phyloP scores from a whole-genome alignment of 1,284 basidiomycete genomes.

The Trichosporon sp. region DNA sequence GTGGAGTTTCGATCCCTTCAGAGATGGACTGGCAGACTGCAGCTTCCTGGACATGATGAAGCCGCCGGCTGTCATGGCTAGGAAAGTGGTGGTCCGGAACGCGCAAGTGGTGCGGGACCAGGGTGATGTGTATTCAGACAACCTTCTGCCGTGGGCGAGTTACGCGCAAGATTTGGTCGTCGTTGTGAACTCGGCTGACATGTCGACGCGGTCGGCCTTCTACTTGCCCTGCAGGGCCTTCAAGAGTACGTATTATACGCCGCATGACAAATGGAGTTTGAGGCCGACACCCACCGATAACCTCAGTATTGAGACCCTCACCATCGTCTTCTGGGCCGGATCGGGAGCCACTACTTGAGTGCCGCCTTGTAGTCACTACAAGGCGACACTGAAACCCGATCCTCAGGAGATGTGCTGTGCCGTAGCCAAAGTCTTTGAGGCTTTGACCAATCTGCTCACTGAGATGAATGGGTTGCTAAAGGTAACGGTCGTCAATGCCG shows the following conservation, averaged over 20 bases:
- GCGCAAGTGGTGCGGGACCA: neutral
- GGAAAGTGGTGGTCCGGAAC: neutral
- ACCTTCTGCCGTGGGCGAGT: neutral
- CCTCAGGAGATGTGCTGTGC: neutral
- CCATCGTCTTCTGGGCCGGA: neutral
- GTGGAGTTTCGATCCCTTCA: too few species aligned
- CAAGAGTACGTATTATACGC: too few species aligned
- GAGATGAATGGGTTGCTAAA: too few species aligned
- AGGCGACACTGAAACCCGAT: too few species aligned
- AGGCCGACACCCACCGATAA: neutral
- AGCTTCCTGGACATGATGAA: too few species aligned
- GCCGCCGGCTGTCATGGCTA: too few species aligned
- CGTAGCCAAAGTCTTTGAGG: too few species aligned
- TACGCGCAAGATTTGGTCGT: neutral
- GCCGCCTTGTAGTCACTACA: neutral
- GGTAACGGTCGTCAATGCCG: too few species aligned
- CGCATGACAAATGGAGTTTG: neutral
- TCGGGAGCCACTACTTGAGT: neutral
- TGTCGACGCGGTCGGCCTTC: neutral
- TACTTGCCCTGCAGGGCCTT: neutral
- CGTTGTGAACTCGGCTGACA: neutral
- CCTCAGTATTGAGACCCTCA: neutral
- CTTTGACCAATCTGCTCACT: too few species aligned
- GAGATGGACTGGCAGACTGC: too few species aligned
- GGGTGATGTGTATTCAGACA: neutral